Evolutionary conservation across 1,284 basidiomycete genomes (phyloP), one percentile per base, ranked within the genome.

Genomic region (Tausonia pullulans): DNA sequence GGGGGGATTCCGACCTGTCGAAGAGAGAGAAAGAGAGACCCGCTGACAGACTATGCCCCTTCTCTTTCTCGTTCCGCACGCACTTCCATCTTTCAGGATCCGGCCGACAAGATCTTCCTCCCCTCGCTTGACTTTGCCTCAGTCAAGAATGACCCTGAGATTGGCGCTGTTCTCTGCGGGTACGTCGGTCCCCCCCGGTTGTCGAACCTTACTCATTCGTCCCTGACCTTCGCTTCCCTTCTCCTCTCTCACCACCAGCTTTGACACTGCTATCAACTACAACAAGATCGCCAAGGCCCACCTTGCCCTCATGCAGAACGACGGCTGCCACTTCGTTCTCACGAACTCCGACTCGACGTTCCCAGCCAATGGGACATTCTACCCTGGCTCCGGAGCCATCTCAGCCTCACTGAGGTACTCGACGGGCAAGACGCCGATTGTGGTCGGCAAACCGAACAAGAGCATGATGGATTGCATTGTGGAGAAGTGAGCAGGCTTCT

Each of bases 391-490:
- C 10, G 95, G 96, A 2, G 78, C 88, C 3, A 80, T 97, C 69
- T 89, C 87, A 58, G 86, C 90, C 0, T 88, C 92, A 1, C 79
- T 99, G 61, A 81, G 86, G 40, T 89, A 81, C 70, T 85, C 90
- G 1, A 76, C 71, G 63, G 85, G 48, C 80, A 79, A 65, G 82
- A 84, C 46, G 43, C 63, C 63, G 13, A 53, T 64, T 41, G 61
- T 56, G 48, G 62, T 64, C n/a, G 16, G 95, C 16, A 98, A 98
- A 77, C 96, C 95, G 11, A 83, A 90, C 69, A 83, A 82, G 72
- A 87, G 87, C 44, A 95, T 98, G 89, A 79, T 98, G 69, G 93
- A 98, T 74, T 92, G 90, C 73, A 94, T 98, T 75, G 85, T 87
- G 69, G 88, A 91, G n/a, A 93, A 93, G 91, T 93, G 69, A 71